Evolutionary conservation across 371 early-diverging fungal species (phyloP), one percentile per base, ranked within the genome.

Genomic region (Vairimorpha ceranae): DNA sequence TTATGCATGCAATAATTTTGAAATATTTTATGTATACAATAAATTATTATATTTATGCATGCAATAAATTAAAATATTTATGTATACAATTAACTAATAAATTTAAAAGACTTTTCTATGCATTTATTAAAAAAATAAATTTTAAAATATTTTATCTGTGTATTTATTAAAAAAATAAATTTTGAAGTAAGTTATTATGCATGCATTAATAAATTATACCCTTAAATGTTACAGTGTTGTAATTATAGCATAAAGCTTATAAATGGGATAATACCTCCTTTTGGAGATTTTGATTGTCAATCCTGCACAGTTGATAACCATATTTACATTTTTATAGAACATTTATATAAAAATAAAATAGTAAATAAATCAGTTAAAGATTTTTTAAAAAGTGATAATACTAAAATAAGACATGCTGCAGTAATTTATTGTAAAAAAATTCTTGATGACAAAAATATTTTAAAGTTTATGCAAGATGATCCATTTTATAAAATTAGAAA

Each of bases 401-500:
- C 25, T 8, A 54, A 54, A 54, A 54, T 54, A 27, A 54, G 56
- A 54, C 56, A 54, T 17, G 3, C 17, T 54, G 23, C 56, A 3
- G 1, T 54, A 27, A 23, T 54, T 54, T 54, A 54, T 17, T 27
- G 6, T 3, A 8, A 8, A 27, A 54, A 54, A 25, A 25, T 7
- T 54, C 27, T 25, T 54, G 56, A 29, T 54, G 27, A 7, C 7
- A 2, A 21, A 25, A 10, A 7, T 10, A 54, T 54, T 27, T 17
- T 17, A 2, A 25, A 25, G 27, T 29, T 12, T 48, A n/a, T 48
- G 21, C 14, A 48, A 48, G 21, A 48, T 54, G 56, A 54, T 54
- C 56, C 56, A 15, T 54, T 15, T 25, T 54, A 27, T 54, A 54
- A 54, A 54, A 54, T 27, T 7, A 54, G 56, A 54, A 27, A 27